phyloP scores from a whole-genome alignment of 371 early-diverging fungal genomes.

The Nematocida sp. region DNA sequence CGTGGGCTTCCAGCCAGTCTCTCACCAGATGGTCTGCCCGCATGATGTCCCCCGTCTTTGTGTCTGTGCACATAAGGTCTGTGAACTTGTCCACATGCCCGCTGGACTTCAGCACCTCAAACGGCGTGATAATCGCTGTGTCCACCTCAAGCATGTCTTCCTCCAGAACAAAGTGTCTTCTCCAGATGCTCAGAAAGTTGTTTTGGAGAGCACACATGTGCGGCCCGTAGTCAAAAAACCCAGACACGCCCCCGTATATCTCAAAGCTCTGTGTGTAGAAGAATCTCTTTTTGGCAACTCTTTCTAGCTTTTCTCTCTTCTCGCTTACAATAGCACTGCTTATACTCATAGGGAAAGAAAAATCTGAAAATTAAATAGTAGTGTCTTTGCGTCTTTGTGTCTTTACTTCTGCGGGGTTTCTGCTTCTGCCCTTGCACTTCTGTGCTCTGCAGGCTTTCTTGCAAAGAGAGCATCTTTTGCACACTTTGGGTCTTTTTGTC shows the following conservation, averaged over 20 bases:
- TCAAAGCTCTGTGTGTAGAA: conserved; percentile 58
- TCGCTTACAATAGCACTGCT: too few species aligned
- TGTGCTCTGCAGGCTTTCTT: too few species aligned
- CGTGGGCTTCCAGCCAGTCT: conserved; percentile 75
- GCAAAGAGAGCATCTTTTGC: too few species aligned
- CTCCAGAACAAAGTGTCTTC: conserved; percentile 89
- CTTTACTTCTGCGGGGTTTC: background rate
- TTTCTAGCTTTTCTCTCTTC: conserved; percentile 55
- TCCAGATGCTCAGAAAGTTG: conserved; percentile 82
- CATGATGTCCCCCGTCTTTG: conserved; percentile 82
- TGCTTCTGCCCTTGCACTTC: background rate
- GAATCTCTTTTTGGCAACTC: conserved; percentile 57
- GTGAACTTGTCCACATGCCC: conserved; percentile 98
- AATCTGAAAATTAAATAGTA: background rate
- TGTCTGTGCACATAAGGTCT: conserved; percentile 83
- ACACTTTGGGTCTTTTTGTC: too few species aligned
- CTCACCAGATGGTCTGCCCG: conserved; percentile 95
- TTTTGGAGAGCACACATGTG: conserved; percentile 83
- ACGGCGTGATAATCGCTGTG: conserved; percentile 86
- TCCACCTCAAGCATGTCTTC: conserved; percentile 98
- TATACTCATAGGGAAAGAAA: conserved; percentile 18
- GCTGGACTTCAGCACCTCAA: conserved; percentile 90
- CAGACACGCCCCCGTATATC: conserved; percentile 66
- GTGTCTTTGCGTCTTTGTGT: background rate
- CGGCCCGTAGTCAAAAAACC: conserved; percentile 96